These are phyloP conservation scores for Fusarium sp. DNA, from an alignment of 2,329 filamentous ascomycete genomes.

Conservation along the genomic window DNA sequence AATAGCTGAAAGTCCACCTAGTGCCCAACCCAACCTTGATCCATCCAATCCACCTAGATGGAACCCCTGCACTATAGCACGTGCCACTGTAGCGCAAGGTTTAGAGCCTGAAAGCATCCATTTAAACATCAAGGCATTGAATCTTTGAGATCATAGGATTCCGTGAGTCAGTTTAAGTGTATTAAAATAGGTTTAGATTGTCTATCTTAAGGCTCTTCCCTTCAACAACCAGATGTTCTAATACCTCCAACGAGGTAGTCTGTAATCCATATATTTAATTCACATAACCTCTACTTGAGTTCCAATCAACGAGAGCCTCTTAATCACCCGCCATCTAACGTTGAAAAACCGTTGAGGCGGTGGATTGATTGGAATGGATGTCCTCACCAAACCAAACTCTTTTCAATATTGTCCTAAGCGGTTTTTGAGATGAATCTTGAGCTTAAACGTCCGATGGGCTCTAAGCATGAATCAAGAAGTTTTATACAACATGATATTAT, in stretches of 20 bases:
- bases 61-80: constrained; percentile 45
- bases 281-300: background rate
- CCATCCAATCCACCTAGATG: constrained; percentile 8
- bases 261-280: background rate
- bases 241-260: background rate
- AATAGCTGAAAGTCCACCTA: constrained; percentile 15
- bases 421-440: background rate
- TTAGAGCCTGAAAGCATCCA: constrained; percentile 7
- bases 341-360: background rate
- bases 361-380: background rate
- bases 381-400: background rate
- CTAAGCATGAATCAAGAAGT: background rate
- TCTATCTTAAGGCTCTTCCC: background rate
- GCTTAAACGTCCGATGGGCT: background rate
- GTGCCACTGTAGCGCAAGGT: constrained; percentile 38
- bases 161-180: constrained; percentile 2
- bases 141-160: background rate
- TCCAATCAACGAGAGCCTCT: background rate
- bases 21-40: constrained; percentile 21
- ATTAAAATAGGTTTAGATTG: background rate
- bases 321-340: background rate
- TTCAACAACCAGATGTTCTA: background rate
- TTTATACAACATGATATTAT: background rate
- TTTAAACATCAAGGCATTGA: background rate
- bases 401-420: background rate